These are phyloP conservation scores for Cryptococcus sp. DNA, from an alignment of 1,284 basidiomycete genomes.

Conservation along the genomic window DNA sequence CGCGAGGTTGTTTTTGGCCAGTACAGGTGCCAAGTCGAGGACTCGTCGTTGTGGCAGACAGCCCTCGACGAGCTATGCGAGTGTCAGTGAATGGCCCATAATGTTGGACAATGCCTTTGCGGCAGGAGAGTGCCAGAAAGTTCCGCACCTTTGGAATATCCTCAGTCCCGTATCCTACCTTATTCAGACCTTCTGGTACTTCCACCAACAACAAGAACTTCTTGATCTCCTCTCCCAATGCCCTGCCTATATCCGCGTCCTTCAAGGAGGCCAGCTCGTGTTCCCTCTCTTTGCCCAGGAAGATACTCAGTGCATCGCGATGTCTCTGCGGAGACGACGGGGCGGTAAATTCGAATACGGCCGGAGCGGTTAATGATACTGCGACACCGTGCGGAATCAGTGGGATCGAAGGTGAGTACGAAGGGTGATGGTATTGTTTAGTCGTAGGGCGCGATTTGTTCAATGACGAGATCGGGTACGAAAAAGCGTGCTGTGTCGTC, in stretches of 20 bases:
- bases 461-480: conserved; percentile 73
- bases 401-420: conserved; percentile 75
- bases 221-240: conserved; percentile 86
- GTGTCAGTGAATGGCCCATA: not conserved
- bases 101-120: not conserved
- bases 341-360: conserved; percentile 89
- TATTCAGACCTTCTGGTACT: conserved; percentile 81
- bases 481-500: conserved; percentile 38
- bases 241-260: conserved; percentile 76
- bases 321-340: conserved; percentile 88
- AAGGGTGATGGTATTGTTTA: conserved; percentile 69
- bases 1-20: conserved; percentile 66
- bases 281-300: conserved; percentile 67
- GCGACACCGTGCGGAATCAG: conserved; percentile 91
- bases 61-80: conserved; percentile 42
- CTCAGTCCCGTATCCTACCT: conserved; percentile 69
- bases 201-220: conserved; percentile 83
- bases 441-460: conserved; percentile 92
- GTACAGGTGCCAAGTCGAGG: conserved; percentile 47
- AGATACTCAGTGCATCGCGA: conserved; percentile 82
- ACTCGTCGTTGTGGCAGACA: conserved; percentile 51
- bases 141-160: conserved; percentile 40
- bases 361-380: conserved; percentile 84
- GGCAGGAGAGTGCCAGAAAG: not conserved
- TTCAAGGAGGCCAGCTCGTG: conserved; percentile 71